Conservation (phyloP, 768 basidiomycete genomes). For the Mycena pura region DNA sequence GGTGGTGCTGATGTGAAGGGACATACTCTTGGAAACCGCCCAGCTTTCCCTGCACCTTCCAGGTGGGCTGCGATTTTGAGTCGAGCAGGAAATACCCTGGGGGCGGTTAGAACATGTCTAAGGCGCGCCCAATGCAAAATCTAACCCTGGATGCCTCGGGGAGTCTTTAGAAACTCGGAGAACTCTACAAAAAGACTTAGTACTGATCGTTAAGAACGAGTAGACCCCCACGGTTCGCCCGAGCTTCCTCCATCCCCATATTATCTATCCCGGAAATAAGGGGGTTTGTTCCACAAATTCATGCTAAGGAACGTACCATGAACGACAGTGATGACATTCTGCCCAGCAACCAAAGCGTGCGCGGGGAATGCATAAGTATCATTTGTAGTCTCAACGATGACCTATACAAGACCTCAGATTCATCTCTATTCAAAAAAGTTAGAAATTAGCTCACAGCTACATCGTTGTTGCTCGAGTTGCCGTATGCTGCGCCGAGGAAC, state of each 20-base stretch:
- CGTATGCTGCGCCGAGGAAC: constrained; percentile 58
- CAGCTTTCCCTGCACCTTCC: constrained; percentile 60
- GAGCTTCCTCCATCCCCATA: constrained; percentile 62
- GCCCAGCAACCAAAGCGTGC: constrained; percentile 50
- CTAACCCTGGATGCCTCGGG: constrained; percentile 62
- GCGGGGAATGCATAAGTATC: constrained; percentile 55
- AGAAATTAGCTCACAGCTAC: constrained; percentile 34
- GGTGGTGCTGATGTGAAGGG: constrained; percentile 21
- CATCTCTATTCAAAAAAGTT: neutral
- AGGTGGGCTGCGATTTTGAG: constrained; percentile 25
- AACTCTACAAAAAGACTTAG: constrained; percentile 2
- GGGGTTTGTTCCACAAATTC: neutral
- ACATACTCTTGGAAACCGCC: constrained; percentile 52
- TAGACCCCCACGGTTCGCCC: constrained; percentile 23
- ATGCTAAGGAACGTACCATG: constrained; percentile 42
- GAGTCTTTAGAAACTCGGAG: constrained; percentile 45
- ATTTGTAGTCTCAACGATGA: constrained; percentile 53
- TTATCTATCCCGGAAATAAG: constrained; percentile 43
- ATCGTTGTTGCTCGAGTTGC: constrained; percentile 40
- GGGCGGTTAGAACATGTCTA: neutral
- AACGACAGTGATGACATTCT: constrained; percentile 63
- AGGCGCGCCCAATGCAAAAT: constrained; percentile 46
- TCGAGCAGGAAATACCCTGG: constrained; percentile 19
- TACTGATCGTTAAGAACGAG: neutral
- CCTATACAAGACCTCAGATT: constrained; percentile 3